These are phyloP conservation scores for Aspergillus steynii DNA, from an alignment of 495 filamentous ascomycete genomes.

Conservation along the genomic window DNA sequence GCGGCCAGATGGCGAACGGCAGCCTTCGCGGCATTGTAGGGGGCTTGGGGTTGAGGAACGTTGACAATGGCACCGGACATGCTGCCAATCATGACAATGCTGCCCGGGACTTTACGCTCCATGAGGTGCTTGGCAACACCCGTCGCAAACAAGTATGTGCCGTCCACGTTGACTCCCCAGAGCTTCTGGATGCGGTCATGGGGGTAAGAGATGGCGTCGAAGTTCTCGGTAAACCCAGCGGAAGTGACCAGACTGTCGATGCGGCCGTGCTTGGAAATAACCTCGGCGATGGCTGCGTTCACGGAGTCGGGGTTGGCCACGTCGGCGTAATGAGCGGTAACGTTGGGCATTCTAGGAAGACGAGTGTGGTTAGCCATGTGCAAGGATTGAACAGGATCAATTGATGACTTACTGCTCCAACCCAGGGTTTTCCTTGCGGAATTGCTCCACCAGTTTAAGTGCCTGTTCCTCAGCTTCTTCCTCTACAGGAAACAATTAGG, in stretches of 20 bases:
- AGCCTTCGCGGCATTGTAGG: slow-evolving; percentile 89
- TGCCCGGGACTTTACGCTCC: slow-evolving; percentile 73
- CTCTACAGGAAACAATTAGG: slow-evolving; percentile 49
- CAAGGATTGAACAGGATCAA: neutral
- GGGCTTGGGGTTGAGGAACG: slow-evolving; percentile 89
- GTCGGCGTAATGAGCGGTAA: slow-evolving; percentile 88
- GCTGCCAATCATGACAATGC: slow-evolving; percentile 92
- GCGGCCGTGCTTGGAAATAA: slow-evolving; percentile 69
- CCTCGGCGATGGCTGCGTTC: slow-evolving; percentile 65
- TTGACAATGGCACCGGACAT: slow-evolving; percentile 95
- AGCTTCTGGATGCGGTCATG: slow-evolving; percentile 87
- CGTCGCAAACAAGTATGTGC: slow-evolving; percentile 86
- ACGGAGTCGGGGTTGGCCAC: slow-evolving; percentile 79
- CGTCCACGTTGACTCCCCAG: slow-evolving; percentile 93
- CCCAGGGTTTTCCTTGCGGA: slow-evolving; percentile 74
- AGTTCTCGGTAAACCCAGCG: slow-evolving; percentile 95
- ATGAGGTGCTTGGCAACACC: slow-evolving; percentile 87
- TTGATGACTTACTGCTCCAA: slow-evolving; percentile 57
- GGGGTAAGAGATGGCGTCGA: slow-evolving; percentile 84
- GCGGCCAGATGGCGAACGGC: slow-evolving; percentile 81
- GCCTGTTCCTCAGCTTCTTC: slow-evolving; percentile 82
- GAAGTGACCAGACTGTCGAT: slow-evolving; percentile 94
- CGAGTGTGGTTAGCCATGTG: neutral
- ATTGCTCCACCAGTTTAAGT: slow-evolving; percentile 66
- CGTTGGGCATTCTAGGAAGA: slow-evolving; percentile 63